Conservation (phyloP, 257 asterid genomes). For the Forsythia suspensa region DNA sequence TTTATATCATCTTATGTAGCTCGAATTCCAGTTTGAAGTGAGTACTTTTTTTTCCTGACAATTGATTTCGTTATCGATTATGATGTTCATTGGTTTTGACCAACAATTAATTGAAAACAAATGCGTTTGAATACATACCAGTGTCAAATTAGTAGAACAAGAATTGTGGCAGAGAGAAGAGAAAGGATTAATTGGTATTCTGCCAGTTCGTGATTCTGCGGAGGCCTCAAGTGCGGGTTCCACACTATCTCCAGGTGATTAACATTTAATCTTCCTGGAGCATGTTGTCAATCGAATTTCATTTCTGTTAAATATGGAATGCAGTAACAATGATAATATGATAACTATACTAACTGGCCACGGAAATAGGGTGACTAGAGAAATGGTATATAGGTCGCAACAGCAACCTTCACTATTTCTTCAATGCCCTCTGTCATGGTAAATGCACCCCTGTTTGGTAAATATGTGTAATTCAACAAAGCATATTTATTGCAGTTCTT, state of each 20-base stretch:
- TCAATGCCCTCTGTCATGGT: neutral
- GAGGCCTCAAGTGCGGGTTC: constrained; percentile 53
- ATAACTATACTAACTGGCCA: neutral
- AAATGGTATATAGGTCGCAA: neutral
- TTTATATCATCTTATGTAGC: neutral
- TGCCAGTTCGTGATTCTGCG: constrained; percentile 87
- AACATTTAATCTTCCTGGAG: neutral
- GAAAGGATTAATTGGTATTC: constrained; percentile 91
- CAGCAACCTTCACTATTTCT: neutral
- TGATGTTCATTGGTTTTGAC: constrained; percentile 11
- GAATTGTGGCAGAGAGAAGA: constrained; percentile 99
- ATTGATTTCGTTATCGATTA: neutral
- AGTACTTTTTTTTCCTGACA: too few relatives aligned
- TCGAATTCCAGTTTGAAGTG: neutral
- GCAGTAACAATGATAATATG: neutral
- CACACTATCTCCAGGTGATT: constrained; percentile 59
- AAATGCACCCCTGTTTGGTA: neutral
- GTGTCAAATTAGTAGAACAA: constrained; percentile 97
- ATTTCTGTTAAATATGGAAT: neutral
- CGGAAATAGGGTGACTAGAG: neutral
- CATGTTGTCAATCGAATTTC: neutral
- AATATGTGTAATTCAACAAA: neutral
- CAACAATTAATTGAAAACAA: neutral
- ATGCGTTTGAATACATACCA: constrained; percentile 16
- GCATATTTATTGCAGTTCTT: neutral